Percentiles rank a stretch among this genome's conserved stretches.
phyloP scores from a whole-genome alignment of 2,329 filamentous ascomycete genomes.

The Torrubiellomyces zombiae region DNA sequence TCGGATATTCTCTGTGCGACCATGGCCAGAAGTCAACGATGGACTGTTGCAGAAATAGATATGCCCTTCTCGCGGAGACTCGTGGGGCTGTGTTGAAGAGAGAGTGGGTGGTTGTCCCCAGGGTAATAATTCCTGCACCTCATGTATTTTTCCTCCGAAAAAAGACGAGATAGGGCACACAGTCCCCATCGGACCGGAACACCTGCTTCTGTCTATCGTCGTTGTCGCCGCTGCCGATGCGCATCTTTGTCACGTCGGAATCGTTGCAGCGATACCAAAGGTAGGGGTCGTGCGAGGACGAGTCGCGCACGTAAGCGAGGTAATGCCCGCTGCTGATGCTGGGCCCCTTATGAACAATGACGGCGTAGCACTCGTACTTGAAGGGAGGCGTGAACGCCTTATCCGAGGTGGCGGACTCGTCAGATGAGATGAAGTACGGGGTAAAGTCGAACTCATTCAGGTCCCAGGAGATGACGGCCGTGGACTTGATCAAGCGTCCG shows the following conservation, averaged over 20 bases:
- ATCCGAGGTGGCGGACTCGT: slow-evolving; percentile 13
- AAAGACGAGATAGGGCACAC: slow-evolving; percentile 31
- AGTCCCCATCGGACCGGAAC: slow-evolving; percentile 19
- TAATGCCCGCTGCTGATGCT: slow-evolving; percentile 65
- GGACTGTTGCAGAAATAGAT: no score
- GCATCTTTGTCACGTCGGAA: slow-evolving; percentile 20
- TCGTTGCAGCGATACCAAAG: slow-evolving; percentile 37
- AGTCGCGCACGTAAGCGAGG: slow-evolving; percentile 49
- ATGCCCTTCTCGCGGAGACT: no score
- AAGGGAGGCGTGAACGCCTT: slow-evolving; percentile 38
- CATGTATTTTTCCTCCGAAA: slow-evolving; percentile 20
- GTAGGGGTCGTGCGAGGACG: slow-evolving; percentile 23
- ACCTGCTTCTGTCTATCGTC: slow-evolving; percentile 20
- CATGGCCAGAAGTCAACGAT: no score
- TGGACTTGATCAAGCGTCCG: slow-evolving; percentile 41
- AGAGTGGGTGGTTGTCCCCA: not conserved
- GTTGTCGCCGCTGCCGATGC: slow-evolving; percentile 19
- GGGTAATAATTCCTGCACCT: not conserved
- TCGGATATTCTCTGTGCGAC: no score
- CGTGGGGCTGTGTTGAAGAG: no score
- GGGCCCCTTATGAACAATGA: slow-evolving; percentile 59
- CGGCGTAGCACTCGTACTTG: slow-evolving; percentile 71
- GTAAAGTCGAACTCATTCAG: slow-evolving; percentile 48
- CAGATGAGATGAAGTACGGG: slow-evolving; percentile 21
- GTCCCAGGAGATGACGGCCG: slow-evolving; percentile 59